Evolutionary conservation across 306 rosid genomes (phyloP), one percentile per base, ranked within the genome.

Genomic region (Trichosanthes truncata): DNA sequence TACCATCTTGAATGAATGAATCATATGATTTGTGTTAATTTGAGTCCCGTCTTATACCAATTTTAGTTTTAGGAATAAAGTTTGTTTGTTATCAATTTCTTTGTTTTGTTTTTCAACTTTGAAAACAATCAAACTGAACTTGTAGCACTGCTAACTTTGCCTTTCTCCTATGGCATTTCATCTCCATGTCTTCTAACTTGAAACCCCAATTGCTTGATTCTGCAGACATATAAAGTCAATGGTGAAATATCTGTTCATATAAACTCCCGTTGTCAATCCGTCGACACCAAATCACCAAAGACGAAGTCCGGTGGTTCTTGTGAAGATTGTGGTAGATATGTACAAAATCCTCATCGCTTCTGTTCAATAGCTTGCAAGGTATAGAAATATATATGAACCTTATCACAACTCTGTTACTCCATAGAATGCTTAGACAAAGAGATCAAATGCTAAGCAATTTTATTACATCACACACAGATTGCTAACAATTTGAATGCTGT

Each of bases 301-400:
- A 87, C 84, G 11, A 88, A 89, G 80, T 85, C 87, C 0, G 96
- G 97, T 69, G 90, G 90, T 83, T 73, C 89, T 33, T 95, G 98
- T 77, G 95, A 92, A 87, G 91, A 84, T 75, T 95, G 98, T 81
- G 95, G 93, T 45, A 91, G 89, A 85, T 87, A 86, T 82, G 76
- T 95, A 5, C 97, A 87, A 85, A 97, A 95, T 78, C 89, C 92
- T 23, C 88, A 91, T 79, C 86, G 89, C 85, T 95, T 87, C 84
- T 95, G 98, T 80, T 95, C 98, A 63, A 89, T 95, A 57, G 87
- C 91, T 68, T 95, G 97, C 89, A 95, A 95, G 93, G 98, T 95
- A 89, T 82, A 68, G 33, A n/a, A 40, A 41, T n/a, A 41, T n/a
- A 41, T 21, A 68, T 11, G 18, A 41, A 41, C 33, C 75, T 4